Conservation (phyloP, 306 rosid genomes). For the Vicia sativa region DNA sequence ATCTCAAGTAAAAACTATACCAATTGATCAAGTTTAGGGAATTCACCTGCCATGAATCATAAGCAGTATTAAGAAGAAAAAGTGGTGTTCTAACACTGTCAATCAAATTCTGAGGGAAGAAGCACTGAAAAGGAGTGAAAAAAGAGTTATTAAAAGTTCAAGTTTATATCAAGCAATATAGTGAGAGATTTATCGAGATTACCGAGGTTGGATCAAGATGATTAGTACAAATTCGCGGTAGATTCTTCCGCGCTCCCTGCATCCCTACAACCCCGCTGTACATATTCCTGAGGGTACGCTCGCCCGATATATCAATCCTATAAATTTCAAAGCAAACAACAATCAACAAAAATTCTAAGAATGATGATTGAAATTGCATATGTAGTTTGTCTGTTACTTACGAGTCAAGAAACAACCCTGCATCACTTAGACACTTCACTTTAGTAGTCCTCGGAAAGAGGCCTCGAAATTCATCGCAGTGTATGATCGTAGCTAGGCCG, state of each 20-base stretch:
- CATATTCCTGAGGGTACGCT: conserved; percentile 60
- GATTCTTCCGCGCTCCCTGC: conserved; percentile 71
- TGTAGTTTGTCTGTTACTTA: conserved; percentile 40
- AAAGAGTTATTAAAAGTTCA: conserved; percentile 33
- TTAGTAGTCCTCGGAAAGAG: conserved; percentile 61
- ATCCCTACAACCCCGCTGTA: conserved; percentile 74
- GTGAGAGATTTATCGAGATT: conserved; percentile 29
- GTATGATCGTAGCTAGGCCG: conserved; percentile 88
- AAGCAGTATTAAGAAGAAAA: conserved; percentile 91
- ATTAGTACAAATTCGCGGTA: conserved; percentile 69
- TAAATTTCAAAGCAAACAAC: conserved; percentile 41
- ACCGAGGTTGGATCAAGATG: conserved; percentile 88
- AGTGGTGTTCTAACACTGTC: conserved; percentile 70
- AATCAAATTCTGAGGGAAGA: conserved; percentile 92
- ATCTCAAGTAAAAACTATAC: conserved; percentile 9
- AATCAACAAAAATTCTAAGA: background rate
- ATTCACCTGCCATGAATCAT: conserved; percentile 97
- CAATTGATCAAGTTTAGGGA: conserved; percentile 1
- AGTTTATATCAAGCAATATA: conserved; percentile 20
- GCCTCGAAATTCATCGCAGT: conserved; percentile 77
- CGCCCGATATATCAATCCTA: conserved; percentile 71
- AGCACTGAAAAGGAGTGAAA: conserved; percentile 61
- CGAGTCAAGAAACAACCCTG: conserved; percentile 95
- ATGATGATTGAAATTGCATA: conserved; percentile 6
- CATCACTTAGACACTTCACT: conserved; percentile 97